Evolutionary conservation across 2,329 filamentous ascomycete species (phyloP).

Genomic region (Zasmidium angulare): DNA sequence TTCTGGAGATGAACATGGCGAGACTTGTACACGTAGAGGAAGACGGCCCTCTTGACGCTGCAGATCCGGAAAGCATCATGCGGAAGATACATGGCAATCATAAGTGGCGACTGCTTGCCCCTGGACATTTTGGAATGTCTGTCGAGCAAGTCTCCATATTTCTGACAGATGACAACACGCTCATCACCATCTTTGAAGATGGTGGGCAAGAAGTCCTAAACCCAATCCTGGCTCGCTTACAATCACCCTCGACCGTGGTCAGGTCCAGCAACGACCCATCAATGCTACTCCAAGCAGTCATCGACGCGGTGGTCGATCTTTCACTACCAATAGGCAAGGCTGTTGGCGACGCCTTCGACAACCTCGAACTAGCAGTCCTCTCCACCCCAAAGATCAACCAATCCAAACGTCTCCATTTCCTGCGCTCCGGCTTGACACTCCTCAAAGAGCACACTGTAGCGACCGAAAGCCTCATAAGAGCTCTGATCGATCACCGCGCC

Average conservation of each 20-base stretch:
- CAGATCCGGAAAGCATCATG: background rate
- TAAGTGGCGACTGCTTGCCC: conserved; percentile 18
- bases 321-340: conserved; percentile 81
- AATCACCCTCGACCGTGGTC: conserved; percentile 74
- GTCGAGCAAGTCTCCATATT: conserved; percentile 92
- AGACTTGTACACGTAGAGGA: conserved; percentile 57
- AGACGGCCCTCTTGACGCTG: background rate
- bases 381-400: conserved; percentile 76
- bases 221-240: conserved; percentile 75
- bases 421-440: conserved; percentile 76
- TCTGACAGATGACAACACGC: conserved; percentile 79
- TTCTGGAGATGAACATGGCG: conserved; percentile 53
- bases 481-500: conserved; percentile 78
- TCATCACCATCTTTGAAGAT: conserved; percentile 89
- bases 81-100: background rate
- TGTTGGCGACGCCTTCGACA: conserved; percentile 82
- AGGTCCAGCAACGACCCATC: conserved; percentile 83
- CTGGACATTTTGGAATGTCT: conserved; percentile 49
- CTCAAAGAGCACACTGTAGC: conserved; percentile 80
- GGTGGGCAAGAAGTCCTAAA: conserved; percentile 80
- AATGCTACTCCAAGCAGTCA: conserved; percentile 82
- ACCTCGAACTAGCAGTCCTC: conserved; percentile 82
- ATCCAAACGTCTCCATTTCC: conserved; percentile 66
- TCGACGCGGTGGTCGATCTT: conserved; percentile 87
- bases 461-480: conserved; percentile 76